Conservation (phyloP, 306 rosid species). For the Prunus mume region DNA sequence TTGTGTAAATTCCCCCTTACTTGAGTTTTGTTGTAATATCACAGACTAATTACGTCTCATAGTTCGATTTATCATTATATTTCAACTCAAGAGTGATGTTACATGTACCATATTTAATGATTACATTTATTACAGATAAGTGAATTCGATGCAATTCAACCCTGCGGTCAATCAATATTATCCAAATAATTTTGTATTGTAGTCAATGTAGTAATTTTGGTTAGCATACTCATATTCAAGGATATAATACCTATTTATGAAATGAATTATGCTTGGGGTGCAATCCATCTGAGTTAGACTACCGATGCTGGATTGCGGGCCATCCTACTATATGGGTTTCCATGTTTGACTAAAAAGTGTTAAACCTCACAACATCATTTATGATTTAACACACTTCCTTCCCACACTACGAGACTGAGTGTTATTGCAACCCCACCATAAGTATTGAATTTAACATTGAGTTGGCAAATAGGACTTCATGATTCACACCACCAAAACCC, state of each 20-base stretch:
- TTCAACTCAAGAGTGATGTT: neutral
- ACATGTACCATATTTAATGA: neutral
- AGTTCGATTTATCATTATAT: neutral
- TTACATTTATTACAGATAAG: neutral
- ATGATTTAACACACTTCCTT: slow-evolving; percentile 24
- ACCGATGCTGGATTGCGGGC: slow-evolving; percentile 10
- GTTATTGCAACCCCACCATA: slow-evolving; percentile 19
- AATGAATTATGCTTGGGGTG: neutral
- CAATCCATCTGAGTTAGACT: neutral
- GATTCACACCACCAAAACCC: slow-evolving; percentile 30
- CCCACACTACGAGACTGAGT: slow-evolving; percentile 18
- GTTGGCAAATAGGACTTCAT: slow-evolving; percentile 34
- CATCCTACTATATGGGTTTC: slow-evolving; percentile 10
- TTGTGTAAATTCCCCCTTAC: too few relatives aligned
- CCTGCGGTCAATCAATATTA: neutral
- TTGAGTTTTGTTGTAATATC: neutral
- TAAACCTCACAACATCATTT: neutral
- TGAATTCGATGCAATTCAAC: neutral
- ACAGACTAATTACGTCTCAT: neutral
- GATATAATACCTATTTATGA: neutral
- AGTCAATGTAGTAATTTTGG: neutral
- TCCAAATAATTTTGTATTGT: neutral
- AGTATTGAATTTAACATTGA: slow-evolving; percentile 15
- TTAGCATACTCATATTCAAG: neutral
- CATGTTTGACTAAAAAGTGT: slow-evolving; percentile 28